Base-by-base conservation (phyloP, 2,329 filamentous ascomycete genomes). In the Fusarium keratoplasticum region DNA sequence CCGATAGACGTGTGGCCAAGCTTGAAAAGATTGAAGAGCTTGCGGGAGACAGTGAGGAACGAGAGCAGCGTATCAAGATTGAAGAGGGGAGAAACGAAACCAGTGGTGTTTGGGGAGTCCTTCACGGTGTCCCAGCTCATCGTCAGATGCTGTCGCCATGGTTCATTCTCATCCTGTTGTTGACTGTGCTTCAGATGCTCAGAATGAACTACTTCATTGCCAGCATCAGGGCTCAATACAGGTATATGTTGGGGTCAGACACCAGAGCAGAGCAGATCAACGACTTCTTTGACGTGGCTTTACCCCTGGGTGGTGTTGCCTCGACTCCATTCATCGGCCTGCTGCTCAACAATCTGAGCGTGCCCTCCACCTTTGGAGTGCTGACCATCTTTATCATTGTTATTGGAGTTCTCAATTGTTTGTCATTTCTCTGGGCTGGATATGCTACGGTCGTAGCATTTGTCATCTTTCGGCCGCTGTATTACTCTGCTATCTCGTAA, bases 151-250 rank as follows among this genome's bases (percentile, higher is more conserved):
- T 83, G 35, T 90, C 90, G 1, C 89, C 89, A 0, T 95, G 92
- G 92, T 95, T 93, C 81, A 83, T 91, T 14, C 86, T 95, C n/a
- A 90, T 95, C 59, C 87, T 92, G 0, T 77, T 92, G 6, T 89
- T 94, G 77, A 94, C 85, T 0, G 83, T 89, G 2, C 77, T 89
- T 3, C 88, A 89, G 76, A 90, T 90, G 87, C 84, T 89, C 31
- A 86, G 89, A 8, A 94, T 95, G 88, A 95, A 95, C 81, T 94
- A 93, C 81, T 80, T 80, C 76, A 92, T 94, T 59, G 91, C 92
- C 1, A 93, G 92, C 1, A 89, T 93, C 59, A 86, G 90, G 7
- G 86, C 90, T 2, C 93, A 95, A 80, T 95, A 95, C 79, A 86
- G 87, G 5, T 92, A 89, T 76, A 88, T 95, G 61, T 86, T 95